These are phyloP conservation scores for Ceratocystis albifundus DNA, from an alignment of 2,329 filamentous ascomycete species.

Conservation along the genomic window DNA sequence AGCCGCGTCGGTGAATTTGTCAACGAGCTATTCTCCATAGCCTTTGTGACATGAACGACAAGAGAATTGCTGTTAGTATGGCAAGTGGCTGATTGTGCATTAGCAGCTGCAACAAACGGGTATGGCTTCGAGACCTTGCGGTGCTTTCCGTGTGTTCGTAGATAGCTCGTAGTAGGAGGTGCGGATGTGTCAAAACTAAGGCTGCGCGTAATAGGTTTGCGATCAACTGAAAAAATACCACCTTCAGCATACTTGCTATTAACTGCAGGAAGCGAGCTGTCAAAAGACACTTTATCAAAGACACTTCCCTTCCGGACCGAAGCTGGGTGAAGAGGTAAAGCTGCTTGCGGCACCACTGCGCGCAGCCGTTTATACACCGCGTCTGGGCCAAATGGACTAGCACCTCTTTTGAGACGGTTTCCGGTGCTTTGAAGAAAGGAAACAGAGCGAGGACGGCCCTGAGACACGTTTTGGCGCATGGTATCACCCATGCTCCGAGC, in stretches of 20 bases:
- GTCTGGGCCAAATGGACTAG: conserved; percentile 47
- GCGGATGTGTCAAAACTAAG: conserved; percentile 29
- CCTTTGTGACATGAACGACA: conserved; percentile 32
- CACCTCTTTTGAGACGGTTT: conserved; percentile 36
- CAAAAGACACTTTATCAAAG: conserved; percentile 46
- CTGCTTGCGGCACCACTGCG: conserved; percentile 34
- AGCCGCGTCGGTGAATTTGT: conserved; percentile 33
- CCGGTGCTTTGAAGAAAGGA: conserved; percentile 24
- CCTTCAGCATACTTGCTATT: conserved; percentile 49
- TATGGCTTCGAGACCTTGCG: conserved; percentile 23
- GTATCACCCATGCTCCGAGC: conserved; percentile 43
- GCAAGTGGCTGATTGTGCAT: background rate
- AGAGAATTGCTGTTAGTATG: conserved; percentile 27
- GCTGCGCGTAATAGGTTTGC: conserved; percentile 29
- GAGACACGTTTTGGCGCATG: conserved; percentile 24
- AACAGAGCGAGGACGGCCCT: conserved; percentile 23
- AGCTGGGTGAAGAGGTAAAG: conserved; percentile 22
- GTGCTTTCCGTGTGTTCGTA: conserved; percentile 38
- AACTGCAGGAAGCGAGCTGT: conserved; percentile 41
- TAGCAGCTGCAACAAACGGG: background rate
- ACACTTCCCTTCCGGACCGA: conserved; percentile 35
- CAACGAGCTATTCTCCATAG: conserved; percentile 30
- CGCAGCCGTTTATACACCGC: conserved; percentile 48
- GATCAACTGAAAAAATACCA: conserved; percentile 41
- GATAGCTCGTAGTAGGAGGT: conserved; percentile 39